Percentiles rank a stretch among this genome's conserved stretches.
Evolutionary conservation across 768 basidiomycete species (phyloP).

Genomic region (Ephemerocybe angulata): DNA sequence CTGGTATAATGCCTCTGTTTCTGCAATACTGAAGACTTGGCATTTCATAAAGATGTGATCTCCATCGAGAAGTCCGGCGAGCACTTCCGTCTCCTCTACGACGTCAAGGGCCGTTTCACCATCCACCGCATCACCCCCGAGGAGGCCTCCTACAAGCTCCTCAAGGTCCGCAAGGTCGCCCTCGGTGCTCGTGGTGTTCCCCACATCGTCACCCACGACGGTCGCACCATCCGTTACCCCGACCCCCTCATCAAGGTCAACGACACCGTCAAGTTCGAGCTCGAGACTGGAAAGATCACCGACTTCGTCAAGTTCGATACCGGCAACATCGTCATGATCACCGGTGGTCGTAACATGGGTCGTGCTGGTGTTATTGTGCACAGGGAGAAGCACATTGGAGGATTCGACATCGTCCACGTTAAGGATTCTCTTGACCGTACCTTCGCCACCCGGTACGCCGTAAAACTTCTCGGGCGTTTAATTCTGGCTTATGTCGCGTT

Average conservation of each 20-base stretch:
- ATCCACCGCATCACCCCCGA: slow-evolving; percentile 99
- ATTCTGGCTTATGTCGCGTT: slow-evolving; percentile 1
- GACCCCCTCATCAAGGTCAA: slow-evolving; percentile 94
- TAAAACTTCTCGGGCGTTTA: background rate
- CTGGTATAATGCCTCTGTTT: background rate
- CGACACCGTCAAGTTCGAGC: slow-evolving; percentile 96
- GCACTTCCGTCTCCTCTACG: slow-evolving; percentile 98
- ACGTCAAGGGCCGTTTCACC: slow-evolving; percentile 99
- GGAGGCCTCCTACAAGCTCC: slow-evolving; percentile 95
- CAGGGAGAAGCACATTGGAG: slow-evolving; percentile 96
- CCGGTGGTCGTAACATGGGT: slow-evolving; percentile 99
- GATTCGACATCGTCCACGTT: slow-evolving; percentile 98
- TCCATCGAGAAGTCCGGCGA: slow-evolving; percentile 98
- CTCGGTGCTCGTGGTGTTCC: slow-evolving; percentile 93
- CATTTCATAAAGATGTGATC: slow-evolving; percentile 69
- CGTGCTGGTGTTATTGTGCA: slow-evolving; percentile 94
- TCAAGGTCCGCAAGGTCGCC: slow-evolving; percentile 89
- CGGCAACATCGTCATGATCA: slow-evolving; percentile 95
- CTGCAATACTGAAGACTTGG: background rate
- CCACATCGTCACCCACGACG: slow-evolving; percentile 97
- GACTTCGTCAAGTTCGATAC: slow-evolving; percentile 96
- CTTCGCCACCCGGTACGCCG: slow-evolving; percentile 90
- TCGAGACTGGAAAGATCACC: slow-evolving; percentile 89
- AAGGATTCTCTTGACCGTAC: slow-evolving; percentile 93
- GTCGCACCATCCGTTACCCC: slow-evolving; percentile 99